Evolutionary conservation across 306 rosid species (phyloP).

Genomic region (Hippophae gyantsensis): DNA sequence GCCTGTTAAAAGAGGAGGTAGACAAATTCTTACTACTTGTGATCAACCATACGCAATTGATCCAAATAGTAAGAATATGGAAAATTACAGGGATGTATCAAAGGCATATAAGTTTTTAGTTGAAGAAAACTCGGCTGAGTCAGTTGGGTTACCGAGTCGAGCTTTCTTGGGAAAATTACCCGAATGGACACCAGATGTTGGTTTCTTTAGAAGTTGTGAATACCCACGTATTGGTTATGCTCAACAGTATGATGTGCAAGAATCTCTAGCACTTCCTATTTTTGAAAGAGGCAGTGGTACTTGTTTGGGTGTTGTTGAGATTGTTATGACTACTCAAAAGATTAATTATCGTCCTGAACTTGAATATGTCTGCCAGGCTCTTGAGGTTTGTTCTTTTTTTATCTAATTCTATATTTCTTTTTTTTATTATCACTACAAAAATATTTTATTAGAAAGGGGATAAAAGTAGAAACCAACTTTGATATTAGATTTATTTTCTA

Average conservation of each 20-base stretch:
- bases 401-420: neutral
- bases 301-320: slow-evolving; percentile 45
- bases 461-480: no score
- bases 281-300: slow-evolving; percentile 34
- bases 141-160: slow-evolving; percentile 12
- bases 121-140: slow-evolving; percentile 12
- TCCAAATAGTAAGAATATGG: slow-evolving; percentile 5
- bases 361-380: slow-evolving; percentile 30
- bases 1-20: slow-evolving; percentile 21
- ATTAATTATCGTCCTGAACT: slow-evolving; percentile 29
- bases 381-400: slow-evolving; percentile 24
- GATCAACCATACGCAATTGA: slow-evolving; percentile 20
- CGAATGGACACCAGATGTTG: slow-evolving; percentile 29
- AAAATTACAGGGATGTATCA: slow-evolving; percentile 14
- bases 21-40: slow-evolving; percentile 6
- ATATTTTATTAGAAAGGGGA: no score
- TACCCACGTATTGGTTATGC: slow-evolving; percentile 21
- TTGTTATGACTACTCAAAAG: slow-evolving; percentile 22
- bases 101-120: slow-evolving; percentile 8
- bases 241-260: slow-evolving; percentile 18
- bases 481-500: no score
- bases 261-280: slow-evolving; percentile 45
- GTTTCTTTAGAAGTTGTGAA: slow-evolving; percentile 34
- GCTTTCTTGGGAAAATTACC: slow-evolving; percentile 16
- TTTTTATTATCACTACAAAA: neutral